These are phyloP conservation scores for Schoenoplectus tabernaemontani DNA, from an alignment of 202 grass and related monocot species.

Conservation along the genomic window DNA sequence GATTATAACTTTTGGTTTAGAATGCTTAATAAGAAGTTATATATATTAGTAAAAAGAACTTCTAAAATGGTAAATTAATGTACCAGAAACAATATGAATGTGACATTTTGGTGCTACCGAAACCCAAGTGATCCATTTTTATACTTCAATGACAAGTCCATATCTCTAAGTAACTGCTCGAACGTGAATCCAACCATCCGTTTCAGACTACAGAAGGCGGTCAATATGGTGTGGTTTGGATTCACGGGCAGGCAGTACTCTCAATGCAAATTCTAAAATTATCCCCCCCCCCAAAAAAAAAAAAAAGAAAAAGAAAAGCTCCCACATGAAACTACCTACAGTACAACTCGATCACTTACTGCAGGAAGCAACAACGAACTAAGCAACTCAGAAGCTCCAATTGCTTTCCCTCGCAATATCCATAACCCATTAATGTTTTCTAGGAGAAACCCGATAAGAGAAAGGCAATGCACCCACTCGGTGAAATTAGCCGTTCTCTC, in stretches of 20 bases:
- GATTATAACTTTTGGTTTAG: not conserved
- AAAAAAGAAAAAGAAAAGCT: not conserved
- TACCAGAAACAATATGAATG: not conserved
- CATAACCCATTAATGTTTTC: slow-evolving; percentile 53
- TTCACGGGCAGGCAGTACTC: too few relatives aligned
- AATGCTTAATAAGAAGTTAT: not conserved
- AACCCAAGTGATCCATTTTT: not conserved
- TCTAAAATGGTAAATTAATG: not conserved
- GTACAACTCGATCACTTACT: slow-evolving; percentile 39
- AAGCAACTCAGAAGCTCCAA: slow-evolving; percentile 59
- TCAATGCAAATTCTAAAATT: too few relatives aligned
- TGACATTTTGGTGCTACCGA: not conserved
- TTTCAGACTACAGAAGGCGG: too few relatives aligned
- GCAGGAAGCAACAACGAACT: slow-evolving; percentile 79
- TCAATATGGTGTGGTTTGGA: too few relatives aligned
- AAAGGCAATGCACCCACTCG: slow-evolving; percentile 88
- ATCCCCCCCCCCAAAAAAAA: not conserved
- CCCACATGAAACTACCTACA: not conserved
- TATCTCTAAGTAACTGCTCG: too few relatives aligned
- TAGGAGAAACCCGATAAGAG: slow-evolving; percentile 74
- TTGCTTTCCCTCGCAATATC: slow-evolving; percentile 49
- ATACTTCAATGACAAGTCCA: too few relatives aligned
- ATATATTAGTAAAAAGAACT: not conserved
- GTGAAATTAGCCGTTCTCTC: slow-evolving; percentile 80
- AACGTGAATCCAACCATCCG: too few relatives aligned